Conservation (phyloP, 176 grass and related monocot species). For the Eragrostis nindensis region DNA sequence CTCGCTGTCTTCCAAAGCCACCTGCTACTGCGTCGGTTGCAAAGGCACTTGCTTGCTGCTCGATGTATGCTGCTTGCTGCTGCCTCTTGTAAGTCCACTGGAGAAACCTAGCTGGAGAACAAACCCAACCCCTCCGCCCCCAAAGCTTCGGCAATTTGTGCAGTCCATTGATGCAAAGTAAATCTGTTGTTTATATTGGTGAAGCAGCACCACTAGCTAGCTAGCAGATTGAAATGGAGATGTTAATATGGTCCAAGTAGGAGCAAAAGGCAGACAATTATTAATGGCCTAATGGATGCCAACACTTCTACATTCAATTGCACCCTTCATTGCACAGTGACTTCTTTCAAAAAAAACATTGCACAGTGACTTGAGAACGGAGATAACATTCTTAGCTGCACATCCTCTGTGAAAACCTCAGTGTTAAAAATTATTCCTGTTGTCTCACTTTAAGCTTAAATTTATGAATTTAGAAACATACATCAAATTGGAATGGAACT, state of each 20-base stretch:
- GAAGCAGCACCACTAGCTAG: not conserved
- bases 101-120: too few relatives aligned
- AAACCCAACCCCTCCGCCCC: too few relatives aligned
- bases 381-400: not conserved
- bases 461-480: too few relatives aligned
- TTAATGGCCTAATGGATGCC: not conserved
- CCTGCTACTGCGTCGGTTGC: too few relatives aligned
- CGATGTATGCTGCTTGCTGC: too few relatives aligned
- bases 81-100: too few relatives aligned
- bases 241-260: conserved; percentile 2
- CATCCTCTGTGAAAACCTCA: not conserved
- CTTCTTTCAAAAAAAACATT: too few relatives aligned
- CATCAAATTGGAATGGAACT: too few relatives aligned
- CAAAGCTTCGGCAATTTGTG: too few relatives aligned
- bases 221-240: not conserved
- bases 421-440: not conserved
- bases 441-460: not conserved
- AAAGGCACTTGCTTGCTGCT: too few relatives aligned
- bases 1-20: too few relatives aligned
- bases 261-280: not conserved
- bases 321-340: not conserved
- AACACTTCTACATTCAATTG: conserved; percentile 5
- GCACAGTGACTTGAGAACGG: not conserved
- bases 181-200: not conserved
- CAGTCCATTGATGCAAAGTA: too few relatives aligned